Conservation (phyloP, 257 asterid species). For the Solanum paucissectum region DNA sequence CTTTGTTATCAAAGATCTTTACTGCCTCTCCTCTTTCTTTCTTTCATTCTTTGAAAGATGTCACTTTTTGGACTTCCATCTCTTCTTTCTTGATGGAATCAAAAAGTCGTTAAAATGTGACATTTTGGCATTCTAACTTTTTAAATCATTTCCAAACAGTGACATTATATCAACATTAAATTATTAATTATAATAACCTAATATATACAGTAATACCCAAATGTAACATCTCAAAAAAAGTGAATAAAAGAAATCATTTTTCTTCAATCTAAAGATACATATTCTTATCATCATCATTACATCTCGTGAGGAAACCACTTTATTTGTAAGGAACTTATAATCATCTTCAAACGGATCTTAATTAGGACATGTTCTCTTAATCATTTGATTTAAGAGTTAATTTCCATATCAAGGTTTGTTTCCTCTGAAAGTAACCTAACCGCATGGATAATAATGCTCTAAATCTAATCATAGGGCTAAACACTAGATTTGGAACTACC, state of each 20-base stretch:
- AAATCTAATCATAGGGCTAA: not conserved
- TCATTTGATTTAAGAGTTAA: not conserved
- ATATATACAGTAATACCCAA: constrained; percentile 9
- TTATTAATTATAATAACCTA: not conserved
- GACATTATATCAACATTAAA: constrained; percentile 13
- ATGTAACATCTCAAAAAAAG: constrained; percentile 19
- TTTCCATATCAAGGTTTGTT: not conserved
- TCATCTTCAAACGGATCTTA: not conserved
- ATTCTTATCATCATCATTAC: constrained; percentile 21
- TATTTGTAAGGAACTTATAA: not conserved
- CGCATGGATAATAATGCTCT: not conserved
- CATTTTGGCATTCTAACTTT: constrained; percentile 21
- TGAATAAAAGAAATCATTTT: constrained; percentile 30
- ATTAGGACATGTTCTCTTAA: constrained; percentile 1
- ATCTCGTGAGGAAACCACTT: constrained; percentile 6
- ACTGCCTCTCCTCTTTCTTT: constrained; percentile 8
- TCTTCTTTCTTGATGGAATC: constrained; percentile 13
- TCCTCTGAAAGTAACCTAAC: not conserved
- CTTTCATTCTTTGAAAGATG: not conserved
- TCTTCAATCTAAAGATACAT: constrained; percentile 45
- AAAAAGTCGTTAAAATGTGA: constrained; percentile 15
- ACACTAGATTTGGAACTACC: not conserved
- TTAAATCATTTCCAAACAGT: constrained; percentile 9
- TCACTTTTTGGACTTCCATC: constrained; percentile 17
- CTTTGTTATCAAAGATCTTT: constrained; percentile 35